phyloP scores from a whole-genome alignment of 2,329 filamentous ascomycete genomes.

The Plectosphaerella sp. region DNA sequence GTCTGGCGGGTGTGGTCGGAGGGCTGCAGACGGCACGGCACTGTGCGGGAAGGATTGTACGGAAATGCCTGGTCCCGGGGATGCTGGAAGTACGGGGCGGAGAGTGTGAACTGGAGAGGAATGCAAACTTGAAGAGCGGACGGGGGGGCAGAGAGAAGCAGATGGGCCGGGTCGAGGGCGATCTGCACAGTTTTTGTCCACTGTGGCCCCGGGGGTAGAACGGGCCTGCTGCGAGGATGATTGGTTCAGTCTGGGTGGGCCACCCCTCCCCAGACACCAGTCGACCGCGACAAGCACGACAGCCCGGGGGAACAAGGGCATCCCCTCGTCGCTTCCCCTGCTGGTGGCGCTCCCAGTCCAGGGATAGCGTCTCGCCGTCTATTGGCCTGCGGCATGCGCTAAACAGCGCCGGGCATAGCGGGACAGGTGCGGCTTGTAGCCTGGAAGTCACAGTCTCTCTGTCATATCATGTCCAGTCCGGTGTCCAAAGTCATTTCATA shows the following conservation, averaged over 20 bases:
- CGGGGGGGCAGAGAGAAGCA: conserved; percentile 8
- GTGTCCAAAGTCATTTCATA: too few species aligned
- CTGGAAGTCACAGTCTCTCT: background rate
- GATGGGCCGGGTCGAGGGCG: conserved; percentile 11
- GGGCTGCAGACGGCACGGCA: background rate
- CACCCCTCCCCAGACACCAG: background rate
- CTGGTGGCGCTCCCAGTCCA: background rate
- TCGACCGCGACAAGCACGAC: background rate
- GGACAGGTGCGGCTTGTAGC: background rate
- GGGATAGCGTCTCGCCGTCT: background rate
- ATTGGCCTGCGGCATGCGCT: background rate
- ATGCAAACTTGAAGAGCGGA: conserved; percentile 12
- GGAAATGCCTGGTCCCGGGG: too few species aligned
- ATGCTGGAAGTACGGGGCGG: too few species aligned
- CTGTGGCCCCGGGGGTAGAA: background rate
- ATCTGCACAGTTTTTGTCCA: conserved; percentile 8
- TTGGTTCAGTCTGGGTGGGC: background rate
- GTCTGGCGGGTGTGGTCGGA: background rate
- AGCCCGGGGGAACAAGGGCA: background rate
- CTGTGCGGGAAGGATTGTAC: too few species aligned
- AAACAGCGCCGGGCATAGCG: background rate
- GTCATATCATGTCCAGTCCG: too few species aligned
- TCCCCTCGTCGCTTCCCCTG: background rate
- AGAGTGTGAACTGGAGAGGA: conserved; percentile 3
- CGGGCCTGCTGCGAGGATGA: background rate